Evolutionary conservation across 305 asterid genomes (phyloP), one percentile per base, ranked within the genome.

Genomic region (Fraxinus dipetala): DNA sequence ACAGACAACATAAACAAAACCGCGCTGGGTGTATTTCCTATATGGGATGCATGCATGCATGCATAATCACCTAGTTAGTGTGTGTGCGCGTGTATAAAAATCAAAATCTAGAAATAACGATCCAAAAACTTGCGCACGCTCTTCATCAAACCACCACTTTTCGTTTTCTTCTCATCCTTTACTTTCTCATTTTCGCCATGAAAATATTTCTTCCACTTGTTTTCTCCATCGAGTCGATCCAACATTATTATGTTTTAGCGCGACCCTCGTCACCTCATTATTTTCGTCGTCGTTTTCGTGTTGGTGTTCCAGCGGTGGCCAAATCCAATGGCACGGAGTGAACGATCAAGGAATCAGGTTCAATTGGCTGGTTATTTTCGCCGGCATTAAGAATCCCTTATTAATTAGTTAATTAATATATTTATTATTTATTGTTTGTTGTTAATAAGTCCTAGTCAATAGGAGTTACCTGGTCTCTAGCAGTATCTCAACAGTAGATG

Each of bases 51-150:
- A 38, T 34, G 38, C 38, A 31, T 31, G 36, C 36, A 43, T 43
- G 51, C 16, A 43, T 40, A 40, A 9, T 40, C 10, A 9, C 11
- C n/a, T 43, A 11, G 54, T 43, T 43, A 43, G 54, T 36, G 43
- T 36, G 31, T 6, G 9, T 1, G 9, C 9, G 48, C 10, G 54
- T 2, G 14, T 14, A 11, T 43, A 2, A 43, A 43, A 43, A 75
- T 40, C 34, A 32, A 13, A 36, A 40, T 65, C 77, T 84, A 89
- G 79, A 90, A 59, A 40, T 84, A 85, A 35, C 82, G 80, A 76
- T 83, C 87, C 82, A 94, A 77, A 82, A 92, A 88, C 87, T 92
- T 91, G 85, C 92, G 94, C 79, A 91, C 88, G 76, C 91, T 87
- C 28, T 67, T 85, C 89, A 88, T 51, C 81, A 92, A 81, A 36